Evolutionary conservation across 2,329 filamentous ascomycete genomes (phyloP).

Genomic region (Epichloe bromicola): DNA sequence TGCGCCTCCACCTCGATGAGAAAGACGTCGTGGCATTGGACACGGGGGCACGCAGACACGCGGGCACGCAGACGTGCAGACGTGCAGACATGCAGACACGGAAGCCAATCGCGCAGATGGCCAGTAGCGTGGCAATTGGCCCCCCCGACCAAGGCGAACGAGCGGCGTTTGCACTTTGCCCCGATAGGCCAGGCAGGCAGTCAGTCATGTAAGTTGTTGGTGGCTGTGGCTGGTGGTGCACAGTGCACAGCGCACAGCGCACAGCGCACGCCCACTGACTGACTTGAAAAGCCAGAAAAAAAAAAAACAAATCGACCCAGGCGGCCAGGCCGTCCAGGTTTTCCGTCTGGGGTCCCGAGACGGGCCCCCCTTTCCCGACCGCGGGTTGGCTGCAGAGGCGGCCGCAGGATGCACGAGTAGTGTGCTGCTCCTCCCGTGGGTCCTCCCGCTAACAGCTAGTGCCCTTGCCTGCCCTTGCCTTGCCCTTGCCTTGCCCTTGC

Average conservation of each 20-base stretch:
- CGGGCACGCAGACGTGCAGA: no score
- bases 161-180: not conserved
- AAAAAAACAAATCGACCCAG: not conserved
- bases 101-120: not conserved
- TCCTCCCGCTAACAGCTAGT: conserved; percentile 4
- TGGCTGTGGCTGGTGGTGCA: no score
- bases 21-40: not conserved
- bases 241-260: no score
- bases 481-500: conserved; percentile 1
- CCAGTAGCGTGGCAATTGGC: not conserved
- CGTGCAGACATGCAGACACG: not conserved
- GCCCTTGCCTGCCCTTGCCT: not conserved
- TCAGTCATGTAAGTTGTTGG: not conserved
- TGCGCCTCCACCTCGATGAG: not conserved
- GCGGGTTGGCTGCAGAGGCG: conserved; percentile 23
- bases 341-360: conserved; percentile 17
- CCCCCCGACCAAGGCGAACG: not conserved
- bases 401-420: conserved; percentile 25
- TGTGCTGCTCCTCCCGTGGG: conserved; percentile 13
- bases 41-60: no score
- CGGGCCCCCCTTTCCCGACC: conserved; percentile 22
- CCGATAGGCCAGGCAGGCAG: not conserved
- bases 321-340: not conserved
- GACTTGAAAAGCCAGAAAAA: not conserved
- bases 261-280: no score